Base-by-base conservation (phyloP, 2,329 filamentous ascomycete species). In the Dactylellina parvicollis region DNA sequence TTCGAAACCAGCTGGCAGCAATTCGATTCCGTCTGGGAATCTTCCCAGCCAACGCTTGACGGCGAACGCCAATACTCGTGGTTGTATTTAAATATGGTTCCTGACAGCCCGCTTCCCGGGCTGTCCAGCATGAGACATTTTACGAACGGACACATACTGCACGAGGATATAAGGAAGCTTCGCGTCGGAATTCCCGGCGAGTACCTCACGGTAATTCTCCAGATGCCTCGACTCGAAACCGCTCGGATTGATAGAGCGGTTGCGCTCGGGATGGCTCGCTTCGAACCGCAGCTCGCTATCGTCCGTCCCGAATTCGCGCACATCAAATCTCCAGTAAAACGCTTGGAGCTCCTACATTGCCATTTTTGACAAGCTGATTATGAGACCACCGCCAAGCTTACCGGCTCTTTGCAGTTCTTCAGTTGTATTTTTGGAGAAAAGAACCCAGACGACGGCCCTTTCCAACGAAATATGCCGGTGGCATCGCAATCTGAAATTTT, bases 221-320 rank as follows among this genome's bases (percentile, higher is more conserved):
- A n/a, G n/a, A n/a, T 65, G 7, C 61, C 61, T 5, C 50, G 50
- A 8, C 49, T 65, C 5, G 14, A 65, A n/a, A n/a, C 20, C 14
- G 36, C 22, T 1, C 61, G 38, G 10, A 30, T 49, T 14, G 30
- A 40, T 8, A 30, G 50, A 16, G 61, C 61, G 2, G 7, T 26
- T 28, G 9, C 28, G 16, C 8, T n/a, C 26, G 5, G n/a, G n/a
- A n/a, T n/a, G n/a, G n/a, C n/a, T n/a, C n/a, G n/a, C n/a, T n/a
- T n/a, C n/a, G n/a, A n/a, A n/a, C n/a, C n/a, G n/a, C n/a, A n/a
- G n/a, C n/a, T n/a, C n/a, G n/a, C n/a, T n/a, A 20, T 32, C 10
- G 20, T 14, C 10, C 1, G 12, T 36, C 30, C 8, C 5, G 28
- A 40, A 14, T 40, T 4, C 16, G 4, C 20, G n/a, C 20, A 10